Evolutionary conservation across 2,329 filamentous ascomycete genomes (phyloP).

Genomic region (Aureobasidium sp.): DNA sequence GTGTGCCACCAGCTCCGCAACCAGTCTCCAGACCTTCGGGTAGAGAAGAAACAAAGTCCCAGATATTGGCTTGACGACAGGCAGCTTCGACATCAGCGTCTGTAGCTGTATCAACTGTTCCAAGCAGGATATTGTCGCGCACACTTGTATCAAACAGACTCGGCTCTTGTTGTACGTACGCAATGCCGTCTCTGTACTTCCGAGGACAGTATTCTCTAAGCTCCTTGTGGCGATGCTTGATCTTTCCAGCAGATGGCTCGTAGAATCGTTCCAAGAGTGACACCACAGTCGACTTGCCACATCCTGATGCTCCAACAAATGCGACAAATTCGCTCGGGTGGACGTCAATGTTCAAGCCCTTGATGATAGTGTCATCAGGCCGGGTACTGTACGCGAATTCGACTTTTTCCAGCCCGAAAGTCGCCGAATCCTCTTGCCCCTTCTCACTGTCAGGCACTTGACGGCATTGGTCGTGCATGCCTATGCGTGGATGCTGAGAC

Average conservation of each 20-base stretch:
- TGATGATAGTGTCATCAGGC: constrained; percentile 64
- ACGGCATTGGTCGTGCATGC: constrained; percentile 31
- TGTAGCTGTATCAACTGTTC: constrained; percentile 23
- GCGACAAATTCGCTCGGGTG: constrained; percentile 34
- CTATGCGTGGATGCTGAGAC: constrained; percentile 43
- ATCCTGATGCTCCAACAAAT: constrained; percentile 39
- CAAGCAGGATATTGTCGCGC: constrained; percentile 37
- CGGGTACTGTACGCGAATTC: constrained; percentile 59
- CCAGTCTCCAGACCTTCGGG: constrained; percentile 57
- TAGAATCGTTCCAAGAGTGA: constrained; percentile 41
- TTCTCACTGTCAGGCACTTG: neutral
- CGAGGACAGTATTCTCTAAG: constrained; percentile 32
- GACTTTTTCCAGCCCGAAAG: constrained; percentile 47
- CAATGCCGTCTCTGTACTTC: constrained; percentile 31
- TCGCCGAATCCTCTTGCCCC: neutral
- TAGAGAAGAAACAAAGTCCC: constrained; percentile 41
- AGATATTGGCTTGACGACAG: constrained; percentile 37
- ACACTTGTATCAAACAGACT: constrained; percentile 39
- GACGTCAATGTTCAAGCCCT: constrained; percentile 43
- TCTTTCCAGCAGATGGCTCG: constrained; percentile 33
- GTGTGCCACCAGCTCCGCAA: constrained; percentile 34
- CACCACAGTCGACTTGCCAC: constrained; percentile 38
- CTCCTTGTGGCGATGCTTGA: constrained; percentile 36
- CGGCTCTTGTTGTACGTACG: constrained; percentile 40
- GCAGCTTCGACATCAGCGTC: constrained; percentile 29